Base-by-base conservation (phyloP, 2,329 filamentous ascomycete species). In the Cytospora mali region DNA sequence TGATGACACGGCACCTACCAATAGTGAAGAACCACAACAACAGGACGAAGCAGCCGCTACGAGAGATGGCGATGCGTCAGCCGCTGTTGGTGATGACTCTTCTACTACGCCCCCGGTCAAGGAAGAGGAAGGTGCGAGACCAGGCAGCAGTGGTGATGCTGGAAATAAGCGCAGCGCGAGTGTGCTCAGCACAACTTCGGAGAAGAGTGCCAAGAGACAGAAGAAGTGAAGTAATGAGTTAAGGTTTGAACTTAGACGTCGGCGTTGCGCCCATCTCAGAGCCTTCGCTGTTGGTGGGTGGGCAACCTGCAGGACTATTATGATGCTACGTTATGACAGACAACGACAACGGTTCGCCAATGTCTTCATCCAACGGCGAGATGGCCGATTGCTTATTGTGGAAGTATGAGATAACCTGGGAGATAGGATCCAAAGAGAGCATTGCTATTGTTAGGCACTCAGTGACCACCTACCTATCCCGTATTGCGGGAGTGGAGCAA, bases 81-180 rank as follows among this genome's bases (percentile, higher is more conserved):
- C 56, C 29, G 39, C 52, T 7, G 61, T 14, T 21, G 57, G 46
- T 28, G 61, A 55, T 11, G 61, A 35, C n/a, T 49, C 53, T 13
- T 49, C 53, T 13, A 52, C 49, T n/a, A 64, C 70, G 35, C 62
- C 66, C 29, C 62, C 63, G 5, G 66, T 60, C 67, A 74, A 68
- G 66, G 69, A 64, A 62, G 68, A 68, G 65, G 70, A 67, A 49
- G 67, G 52, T 72, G 42, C 64, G 61, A 71, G 75, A 51, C 76
- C 76, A 2, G 73, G 71, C 16, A 79, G 76, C 66, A 79, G 78
- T 65, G 72, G 33, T 46, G 61, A 48, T 21, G 46, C 52, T 31
- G 69, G 76, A 0, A 88, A 90, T 67, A 96, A 96, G 79, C 84
- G 92, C 64, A 95, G 92, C 72, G 91, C 91, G 1, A 96, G 92